A percentile compares a stretch with the other conserved stretches of the same genome.
Evolutionary conservation across 305 asterid species (phyloP).

Genomic region (Andrographis paniculata): DNA sequence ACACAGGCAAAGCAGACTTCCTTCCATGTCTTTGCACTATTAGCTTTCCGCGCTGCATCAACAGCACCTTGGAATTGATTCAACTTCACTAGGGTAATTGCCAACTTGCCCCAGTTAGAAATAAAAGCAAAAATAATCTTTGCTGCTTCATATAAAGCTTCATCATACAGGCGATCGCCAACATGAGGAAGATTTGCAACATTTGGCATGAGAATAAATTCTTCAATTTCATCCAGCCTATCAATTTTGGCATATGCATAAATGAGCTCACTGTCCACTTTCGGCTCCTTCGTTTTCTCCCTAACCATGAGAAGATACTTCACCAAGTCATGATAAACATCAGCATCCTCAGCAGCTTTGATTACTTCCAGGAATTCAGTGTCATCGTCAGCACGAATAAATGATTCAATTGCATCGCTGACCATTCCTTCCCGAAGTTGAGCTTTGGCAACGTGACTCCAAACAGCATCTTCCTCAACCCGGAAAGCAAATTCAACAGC

Average conservation of each 20-base stretch:
- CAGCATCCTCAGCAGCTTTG: conserved; percentile 74
- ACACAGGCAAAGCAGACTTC: conserved; percentile 99
- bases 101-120: conserved; percentile 98
- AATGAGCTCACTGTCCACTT: conserved; percentile 96
- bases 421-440: conserved; percentile 96
- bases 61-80: conserved; percentile 97
- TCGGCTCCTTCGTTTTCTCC: conserved; percentile 92
- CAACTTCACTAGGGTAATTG: conserved; percentile 76
- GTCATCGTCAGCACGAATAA: conserved; percentile 93
- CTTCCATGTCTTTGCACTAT: conserved; percentile 97
- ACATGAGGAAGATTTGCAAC: conserved; percentile 98
- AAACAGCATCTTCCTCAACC: conserved; percentile 96
- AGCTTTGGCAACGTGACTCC: conserved; percentile 99
- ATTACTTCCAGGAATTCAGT: conserved; percentile 91
- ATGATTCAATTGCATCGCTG: conserved; percentile 97
- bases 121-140: conserved; percentile 86
- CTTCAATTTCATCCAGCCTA: conserved; percentile 88
- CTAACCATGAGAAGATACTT: conserved; percentile 96
- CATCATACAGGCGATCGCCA: conserved; percentile 97
- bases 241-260: conserved; percentile 98
- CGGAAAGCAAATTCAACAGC: conserved; percentile 99
- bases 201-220: conserved; percentile 95
- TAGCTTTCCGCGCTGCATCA: conserved; percentile 99
- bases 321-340: conserved; percentile 91
- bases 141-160: conserved; percentile 95